These are phyloP conservation scores for Diaporthe vexans DNA, from an alignment of 2,329 filamentous ascomycete species.

Conservation along the genomic window DNA sequence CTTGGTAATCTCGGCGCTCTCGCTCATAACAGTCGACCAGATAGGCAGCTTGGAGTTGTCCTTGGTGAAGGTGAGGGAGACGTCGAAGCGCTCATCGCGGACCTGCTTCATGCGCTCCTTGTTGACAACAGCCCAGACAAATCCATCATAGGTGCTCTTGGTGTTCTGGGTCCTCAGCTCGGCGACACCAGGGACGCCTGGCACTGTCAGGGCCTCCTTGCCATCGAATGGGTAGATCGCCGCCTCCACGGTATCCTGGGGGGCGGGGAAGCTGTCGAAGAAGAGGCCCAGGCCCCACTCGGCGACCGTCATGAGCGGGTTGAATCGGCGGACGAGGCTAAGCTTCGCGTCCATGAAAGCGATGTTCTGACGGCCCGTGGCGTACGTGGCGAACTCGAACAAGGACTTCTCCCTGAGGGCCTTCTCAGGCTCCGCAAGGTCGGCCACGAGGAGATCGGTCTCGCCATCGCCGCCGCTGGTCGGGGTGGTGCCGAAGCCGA, in stretches of 20 bases:
- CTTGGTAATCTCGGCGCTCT: conserved; percentile 95
- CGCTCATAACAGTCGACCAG: conserved; percentile 96
- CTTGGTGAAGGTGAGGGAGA: conserved; percentile 93
- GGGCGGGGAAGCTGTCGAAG: conserved; percentile 79
- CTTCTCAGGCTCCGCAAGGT: conserved; percentile 51
- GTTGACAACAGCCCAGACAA: conserved; percentile 96
- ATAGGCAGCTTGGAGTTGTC: conserved; percentile 89
- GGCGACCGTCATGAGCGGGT: conserved; percentile 73
- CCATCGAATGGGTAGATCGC: conserved; percentile 92
- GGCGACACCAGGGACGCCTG: conserved; percentile 70
- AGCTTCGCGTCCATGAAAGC: conserved; percentile 91
- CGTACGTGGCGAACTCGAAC: conserved; percentile 89
- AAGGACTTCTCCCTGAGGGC: conserved; percentile 87
- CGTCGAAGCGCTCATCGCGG: conserved; percentile 93
- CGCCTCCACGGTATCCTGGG: conserved; percentile 81
- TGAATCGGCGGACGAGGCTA: conserved; percentile 87
- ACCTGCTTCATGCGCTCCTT: conserved; percentile 93
- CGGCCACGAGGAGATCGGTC: conserved; percentile 75
- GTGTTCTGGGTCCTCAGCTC: conserved; percentile 69
- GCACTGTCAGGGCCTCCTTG: conserved; percentile 84
- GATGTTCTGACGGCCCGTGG: conserved; percentile 91
- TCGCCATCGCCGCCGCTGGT: conserved; percentile 57
- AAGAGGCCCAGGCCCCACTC: conserved; percentile 82
- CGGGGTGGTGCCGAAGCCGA: conserved; percentile 78
- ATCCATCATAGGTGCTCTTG: conserved; percentile 85